These are phyloP conservation scores for Rhizoclosmatium globosum DNA, from an alignment of 192 early-diverging fungal genomes.

Conservation along the genomic window DNA sequence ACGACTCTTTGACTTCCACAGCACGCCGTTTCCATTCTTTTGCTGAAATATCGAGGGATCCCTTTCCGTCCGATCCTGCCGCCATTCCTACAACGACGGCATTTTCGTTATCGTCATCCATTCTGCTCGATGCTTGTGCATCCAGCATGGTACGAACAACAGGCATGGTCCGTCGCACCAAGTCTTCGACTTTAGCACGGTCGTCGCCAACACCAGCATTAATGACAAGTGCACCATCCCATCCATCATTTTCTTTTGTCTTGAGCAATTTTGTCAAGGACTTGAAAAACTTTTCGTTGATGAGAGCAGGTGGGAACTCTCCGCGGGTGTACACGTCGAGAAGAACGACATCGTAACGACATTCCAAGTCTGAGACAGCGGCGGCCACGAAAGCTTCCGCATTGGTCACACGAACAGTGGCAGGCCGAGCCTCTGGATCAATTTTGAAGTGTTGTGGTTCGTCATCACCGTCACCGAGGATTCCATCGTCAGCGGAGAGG, in stretches of 20 bases:
- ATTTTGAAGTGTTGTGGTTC: slow-evolving; percentile 36
- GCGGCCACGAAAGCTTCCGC: slow-evolving; percentile 21
- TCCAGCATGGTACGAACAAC: slow-evolving; percentile 20
- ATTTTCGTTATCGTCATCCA: slow-evolving; percentile 41
- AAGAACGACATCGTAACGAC: slow-evolving; percentile 38
- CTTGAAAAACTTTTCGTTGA: slow-evolving; percentile 28
- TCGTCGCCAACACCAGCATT: slow-evolving; percentile 34
- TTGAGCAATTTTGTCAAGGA: slow-evolving; percentile 19
- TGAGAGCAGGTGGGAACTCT: slow-evolving; percentile 24
- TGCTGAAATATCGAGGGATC: slow-evolving; percentile 10
- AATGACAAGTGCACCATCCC: slow-evolving; percentile 29
- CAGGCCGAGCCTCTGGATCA: slow-evolving; percentile 9
- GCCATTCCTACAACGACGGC: slow-evolving; percentile 36
- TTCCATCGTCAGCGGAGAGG: not conserved
- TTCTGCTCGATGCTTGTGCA: slow-evolving; percentile 18
- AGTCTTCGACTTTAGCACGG: slow-evolving; percentile 16
- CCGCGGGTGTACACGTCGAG: slow-evolving; percentile 41
- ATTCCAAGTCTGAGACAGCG: slow-evolving; percentile 24
- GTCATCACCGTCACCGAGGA: slow-evolving; percentile 23
- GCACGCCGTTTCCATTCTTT: slow-evolving; percentile 34
- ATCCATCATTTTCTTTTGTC: slow-evolving; percentile 24
- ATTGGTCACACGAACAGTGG: slow-evolving; percentile 21
- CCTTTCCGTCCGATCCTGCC: not conserved
- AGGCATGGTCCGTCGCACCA: slow-evolving; percentile 11
- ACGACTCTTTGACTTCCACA: slow-evolving; percentile 12